Evolutionary conservation across 257 asterid species (phyloP), one percentile per base, ranked within the genome.

Genomic region (Paulownia fortunei): DNA sequence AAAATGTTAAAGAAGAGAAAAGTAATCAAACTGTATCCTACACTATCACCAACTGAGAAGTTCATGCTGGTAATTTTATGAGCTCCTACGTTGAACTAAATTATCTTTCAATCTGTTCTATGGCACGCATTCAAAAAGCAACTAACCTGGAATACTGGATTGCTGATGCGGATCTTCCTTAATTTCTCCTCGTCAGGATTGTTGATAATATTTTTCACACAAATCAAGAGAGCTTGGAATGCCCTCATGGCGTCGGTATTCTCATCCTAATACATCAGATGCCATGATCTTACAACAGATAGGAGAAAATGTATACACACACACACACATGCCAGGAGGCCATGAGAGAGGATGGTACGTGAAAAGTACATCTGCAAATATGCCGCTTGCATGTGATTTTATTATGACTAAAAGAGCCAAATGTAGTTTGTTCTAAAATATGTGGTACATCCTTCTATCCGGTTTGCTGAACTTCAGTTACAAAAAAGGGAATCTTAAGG

Each of bases 111-210:
- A 10, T 8, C 19, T 6, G 21, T 32, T 68, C 15, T 24, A 10
- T 52, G 18, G 54, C 8, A 0, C 30, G n/a, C 54, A 41, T 24
- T 10, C 44, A 30, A 9, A 46, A 67, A 49, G 13, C 75, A 32
- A 5, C 76, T 51, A 74, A 92, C 97, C 97, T 87, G 95, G 81
- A 93, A 93, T 19, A 84, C 82, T 12, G 97, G 94, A 82, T 89
- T 93, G 84, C 76, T 81, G 59, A 88, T 79, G 72, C 98, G 92
- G 77, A 93, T 91, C 88, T 75, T 91, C 89, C 96, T 86, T 83
- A 90, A 93, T 84, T 83, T 93, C 12, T 26, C 91, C 16, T 86
- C 93, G 11, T 83, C 87, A 12, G 98, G 97, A 84, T 87, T 58
- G 51, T 55, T 79, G 55, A 76, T 68, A 1, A 91, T 82, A 68